These are phyloP conservation scores for Fusarium verrucosum DNA, from an alignment of 2,329 filamentous ascomycete species.

Conservation along the genomic window DNA sequence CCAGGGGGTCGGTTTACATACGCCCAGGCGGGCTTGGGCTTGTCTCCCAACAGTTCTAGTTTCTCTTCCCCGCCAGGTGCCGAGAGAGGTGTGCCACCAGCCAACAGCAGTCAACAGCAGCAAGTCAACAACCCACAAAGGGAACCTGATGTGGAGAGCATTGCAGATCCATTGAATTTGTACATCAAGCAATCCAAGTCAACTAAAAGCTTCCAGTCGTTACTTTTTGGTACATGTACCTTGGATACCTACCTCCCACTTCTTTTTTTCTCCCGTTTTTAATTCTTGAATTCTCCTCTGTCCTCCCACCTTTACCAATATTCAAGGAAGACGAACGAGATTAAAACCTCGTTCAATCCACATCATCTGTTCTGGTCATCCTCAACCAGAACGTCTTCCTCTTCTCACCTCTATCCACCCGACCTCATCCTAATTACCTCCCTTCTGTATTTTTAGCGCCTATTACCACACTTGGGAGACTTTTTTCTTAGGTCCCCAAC, in stretches of 20 bases:
- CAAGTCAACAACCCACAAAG: slow-evolving; percentile 37
- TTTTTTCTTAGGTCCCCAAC: slow-evolving; percentile 32
- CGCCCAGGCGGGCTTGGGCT: slow-evolving; percentile 27
- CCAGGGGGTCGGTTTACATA: slow-evolving; percentile 33
- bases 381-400: slow-evolving; percentile 31
- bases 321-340: slow-evolving; percentile 26
- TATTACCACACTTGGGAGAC: slow-evolving; percentile 36
- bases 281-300: slow-evolving; percentile 10
- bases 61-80: slow-evolving; percentile 40
- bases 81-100: slow-evolving; percentile 41
- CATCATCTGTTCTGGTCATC: slow-evolving; percentile 30
- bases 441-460: slow-evolving; percentile 45
- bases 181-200: slow-evolving; percentile 12
- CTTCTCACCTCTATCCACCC: slow-evolving; percentile 12
- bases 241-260: slow-evolving; percentile 37
- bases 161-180: slow-evolving; percentile 37
- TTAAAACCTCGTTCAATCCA: slow-evolving; percentile 18
- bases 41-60: slow-evolving; percentile 47
- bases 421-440: slow-evolving; percentile 34
- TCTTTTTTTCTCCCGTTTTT: slow-evolving; percentile 18
- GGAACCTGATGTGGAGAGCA: slow-evolving; percentile 29
- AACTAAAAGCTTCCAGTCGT: slow-evolving; percentile 17
- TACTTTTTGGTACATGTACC: slow-evolving; percentile 39
- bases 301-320: background rate
- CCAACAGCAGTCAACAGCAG: slow-evolving; percentile 37